Percentiles rank a stretch among this genome's conserved stretches.
Conservation (phyloP, 176 grass and related monocot species). For the Luzula sylvatica region DNA sequence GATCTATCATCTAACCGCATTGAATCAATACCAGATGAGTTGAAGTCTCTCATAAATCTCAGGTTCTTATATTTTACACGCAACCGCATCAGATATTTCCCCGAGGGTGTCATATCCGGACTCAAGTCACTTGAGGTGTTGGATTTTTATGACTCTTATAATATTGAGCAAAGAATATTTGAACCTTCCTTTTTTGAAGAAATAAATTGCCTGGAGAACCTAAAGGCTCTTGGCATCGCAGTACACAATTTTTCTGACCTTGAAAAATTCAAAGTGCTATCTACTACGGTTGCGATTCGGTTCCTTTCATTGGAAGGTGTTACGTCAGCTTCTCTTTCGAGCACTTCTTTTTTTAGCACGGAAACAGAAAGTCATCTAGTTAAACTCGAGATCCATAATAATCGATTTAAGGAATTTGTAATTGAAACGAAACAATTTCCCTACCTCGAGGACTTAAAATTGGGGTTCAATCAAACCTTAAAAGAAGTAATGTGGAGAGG, state of each 20-base stretch:
- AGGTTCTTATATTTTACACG: conserved; percentile 17
- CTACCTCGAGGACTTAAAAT: too few relatives aligned
- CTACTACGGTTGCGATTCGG: background rate
- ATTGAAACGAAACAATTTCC: too few relatives aligned
- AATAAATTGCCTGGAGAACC: conserved; percentile 6
- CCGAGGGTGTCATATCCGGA: background rate
- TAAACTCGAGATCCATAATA: background rate
- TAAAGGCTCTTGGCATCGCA: conserved; percentile 18
- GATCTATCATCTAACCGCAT: conserved; percentile 6
- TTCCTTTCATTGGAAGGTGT: background rate
- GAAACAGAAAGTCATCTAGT: conserved; percentile 1
- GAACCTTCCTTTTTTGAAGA: conserved; percentile 9
- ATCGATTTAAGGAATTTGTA: too few relatives aligned
- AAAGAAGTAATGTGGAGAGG: too few relatives aligned
- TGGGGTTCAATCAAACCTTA: too few relatives aligned
- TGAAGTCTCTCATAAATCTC: conserved; percentile 13
- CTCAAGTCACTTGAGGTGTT: conserved; percentile 11
- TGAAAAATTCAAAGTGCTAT: background rate
- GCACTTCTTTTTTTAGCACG: background rate
- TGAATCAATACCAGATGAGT: conserved; percentile 1
- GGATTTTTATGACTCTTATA: conserved; percentile 2
- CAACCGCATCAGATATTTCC: conserved; percentile 3
- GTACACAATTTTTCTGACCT: conserved; percentile 1
- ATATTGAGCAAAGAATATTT: background rate
- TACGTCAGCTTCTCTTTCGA: background rate